Evolutionary conservation across 257 asterid species (phyloP), one percentile per base, ranked within the genome.

Genomic region (Solanum tarijense): DNA sequence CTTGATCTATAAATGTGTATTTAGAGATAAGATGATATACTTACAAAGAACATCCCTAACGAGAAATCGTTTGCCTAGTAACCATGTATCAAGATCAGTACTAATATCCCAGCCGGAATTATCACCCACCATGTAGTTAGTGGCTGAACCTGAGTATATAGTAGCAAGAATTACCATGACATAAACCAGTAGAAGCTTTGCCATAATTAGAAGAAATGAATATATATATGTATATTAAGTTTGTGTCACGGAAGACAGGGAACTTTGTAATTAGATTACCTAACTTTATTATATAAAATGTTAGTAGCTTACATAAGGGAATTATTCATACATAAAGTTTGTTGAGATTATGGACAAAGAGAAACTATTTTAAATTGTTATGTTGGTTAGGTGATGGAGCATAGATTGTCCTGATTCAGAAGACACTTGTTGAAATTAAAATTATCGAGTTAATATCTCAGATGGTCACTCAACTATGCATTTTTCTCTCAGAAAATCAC

Each of bases 51-150:
- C 3, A n/a, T n/a, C n/a, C n/a, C n/a, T n/a, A n/a, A n/a, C n/a
- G 12, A 38, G 1, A 75, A 39, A 94, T 25, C 86, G 89, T 88
- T 95, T 96, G 92, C 85, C 92, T 14, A 86, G 89, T 9, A 82
- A 39, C 98, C 99, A 96, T 1, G 99, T 73, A 75, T 94, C 96
- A 14, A 93, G 91, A 86, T 95, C 94, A 8, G 99, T 93, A 89
- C 98, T 96, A 83, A 95, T 93, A 83, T 96, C 98, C 99, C 99
- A 95, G 23, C 98, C 99, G 60, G 95, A 87, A 90, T 3, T 95
- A 29, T 92, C 98, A 5, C 98, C 99, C 27, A 96, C 97, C 4
- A 83, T 88, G 87, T 93, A 89, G 38, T 91, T 79, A 18, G 93
- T 91, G n/a, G 96, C 95, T 12, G 93, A 90, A 87, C 91, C 88